Evolutionary conservation across 2,329 filamentous ascomycete species (phyloP).

Genomic region (Neoascochyta sp.): DNA sequence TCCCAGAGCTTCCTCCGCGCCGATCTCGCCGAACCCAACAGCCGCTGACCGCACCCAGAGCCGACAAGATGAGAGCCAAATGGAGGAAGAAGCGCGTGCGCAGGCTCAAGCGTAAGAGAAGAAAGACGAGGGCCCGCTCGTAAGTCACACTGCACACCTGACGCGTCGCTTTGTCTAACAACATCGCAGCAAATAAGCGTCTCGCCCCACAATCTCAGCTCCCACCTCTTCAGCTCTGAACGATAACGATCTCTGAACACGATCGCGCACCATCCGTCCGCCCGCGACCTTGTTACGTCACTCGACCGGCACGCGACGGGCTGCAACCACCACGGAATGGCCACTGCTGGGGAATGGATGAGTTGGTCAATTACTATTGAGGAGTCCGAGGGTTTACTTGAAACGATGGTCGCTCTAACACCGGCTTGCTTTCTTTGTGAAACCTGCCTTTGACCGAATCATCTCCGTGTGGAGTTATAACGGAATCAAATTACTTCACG

Average conservation of each 20-base stretch:
- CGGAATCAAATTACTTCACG: constrained; percentile 39
- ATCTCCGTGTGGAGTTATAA: constrained; percentile 38
- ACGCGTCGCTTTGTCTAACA: constrained; percentile 9
- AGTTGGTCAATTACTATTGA: constrained; percentile 38
- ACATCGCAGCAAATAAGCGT: constrained; percentile 46
- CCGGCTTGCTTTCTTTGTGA: constrained; percentile 27
- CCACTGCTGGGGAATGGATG: constrained; percentile 26
- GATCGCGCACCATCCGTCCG: constrained; percentile 23
- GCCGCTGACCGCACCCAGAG: constrained; percentile 30
- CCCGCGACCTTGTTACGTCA: constrained; percentile 26
- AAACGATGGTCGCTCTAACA: constrained; percentile 38
- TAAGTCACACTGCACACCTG: constrained; percentile 52
- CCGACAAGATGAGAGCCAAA: constrained; percentile 80
- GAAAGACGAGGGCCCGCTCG: constrained; percentile 99
- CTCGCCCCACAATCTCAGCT: constrained; percentile 44
- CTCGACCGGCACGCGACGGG: constrained; percentile 24
- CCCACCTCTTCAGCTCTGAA: constrained; percentile 30
- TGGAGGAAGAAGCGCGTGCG: constrained; percentile 99
- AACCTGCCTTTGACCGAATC: constrained; percentile 36
- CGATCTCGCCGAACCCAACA: constrained; percentile 12
- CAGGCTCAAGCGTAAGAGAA: constrained; percentile 99
- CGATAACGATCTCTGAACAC: constrained; percentile 26
- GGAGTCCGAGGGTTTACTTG: constrained; percentile 36
- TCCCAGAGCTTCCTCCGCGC: constrained; percentile 3
- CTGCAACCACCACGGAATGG: constrained; percentile 19